Percentiles rank a stretch among this genome's conserved stretches.
Conservation (phyloP, 1,284 basidiomycete species). For the Tilletia setariae region DNA sequence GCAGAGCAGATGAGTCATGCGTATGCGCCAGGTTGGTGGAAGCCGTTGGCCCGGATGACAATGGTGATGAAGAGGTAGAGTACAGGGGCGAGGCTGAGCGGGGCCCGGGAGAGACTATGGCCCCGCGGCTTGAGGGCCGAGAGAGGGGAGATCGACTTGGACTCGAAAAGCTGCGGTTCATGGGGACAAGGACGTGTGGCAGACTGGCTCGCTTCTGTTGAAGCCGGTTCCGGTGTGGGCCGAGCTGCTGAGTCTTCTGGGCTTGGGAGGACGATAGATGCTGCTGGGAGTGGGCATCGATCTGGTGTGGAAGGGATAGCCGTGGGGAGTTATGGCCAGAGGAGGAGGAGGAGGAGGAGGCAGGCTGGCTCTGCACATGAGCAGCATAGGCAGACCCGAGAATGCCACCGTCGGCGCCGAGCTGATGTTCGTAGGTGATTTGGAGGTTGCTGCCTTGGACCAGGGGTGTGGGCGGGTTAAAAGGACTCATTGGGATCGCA, state of each 20-base stretch:
- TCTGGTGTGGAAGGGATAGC: slow-evolving; percentile 16
- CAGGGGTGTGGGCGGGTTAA: slow-evolving; percentile 44
- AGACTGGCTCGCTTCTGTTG: slow-evolving; percentile 16
- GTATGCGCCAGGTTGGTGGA: background rate
- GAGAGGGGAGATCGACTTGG: background rate
- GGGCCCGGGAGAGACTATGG: background rate
- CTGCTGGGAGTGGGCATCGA: background rate
- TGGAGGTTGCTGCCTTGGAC: slow-evolving; percentile 15
- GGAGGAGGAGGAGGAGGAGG: slow-evolving; percentile 7
- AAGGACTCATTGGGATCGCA: slow-evolving; percentile 42
- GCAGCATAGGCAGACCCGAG: slow-evolving; percentile 17
- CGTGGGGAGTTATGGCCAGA: slow-evolving; percentile 19
- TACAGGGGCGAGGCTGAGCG: background rate
- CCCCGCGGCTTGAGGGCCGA: background rate
- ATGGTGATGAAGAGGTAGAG: background rate
- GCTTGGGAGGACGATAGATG: background rate
- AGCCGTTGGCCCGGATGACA: slow-evolving; percentile 15
- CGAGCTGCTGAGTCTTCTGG: background rate
- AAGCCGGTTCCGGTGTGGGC: slow-evolving; percentile 14
- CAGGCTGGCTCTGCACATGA: slow-evolving; percentile 11
- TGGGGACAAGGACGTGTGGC: slow-evolving; percentile 4
- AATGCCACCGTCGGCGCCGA: slow-evolving; percentile 9
- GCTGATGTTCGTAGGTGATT: slow-evolving; percentile 23
- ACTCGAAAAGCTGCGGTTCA: slow-evolving; percentile 12
- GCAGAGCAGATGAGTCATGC: no score